Base-by-base conservation (phyloP, 2,329 filamentous ascomycete genomes). In the Alternaria conjuncta region DNA sequence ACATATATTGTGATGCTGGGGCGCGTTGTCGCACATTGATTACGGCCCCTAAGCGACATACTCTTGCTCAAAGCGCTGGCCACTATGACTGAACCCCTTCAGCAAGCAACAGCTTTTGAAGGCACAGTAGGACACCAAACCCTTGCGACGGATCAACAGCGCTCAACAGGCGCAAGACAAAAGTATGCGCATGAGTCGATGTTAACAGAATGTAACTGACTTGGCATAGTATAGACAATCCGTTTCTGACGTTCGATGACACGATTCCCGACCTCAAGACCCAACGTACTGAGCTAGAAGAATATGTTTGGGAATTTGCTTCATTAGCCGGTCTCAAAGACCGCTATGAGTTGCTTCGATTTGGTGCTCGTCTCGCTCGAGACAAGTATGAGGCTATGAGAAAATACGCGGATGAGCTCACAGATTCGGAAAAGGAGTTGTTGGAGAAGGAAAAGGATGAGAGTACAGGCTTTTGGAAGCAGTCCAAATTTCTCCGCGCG, bases 401-500 rank as follows among this genome's bases (percentile, higher is more conserved):
- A 15, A 60, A 64, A 55, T 72, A 72, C 46, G 61, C 58, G 10
- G 55, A 54, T 28, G 67, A 71, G 51, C 61, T 72, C 20, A 71
- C 70, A 13, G 60, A 46, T 18, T 55, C 55, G 7, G 69, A 72
- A 36, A 67, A 61, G n/a, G 20, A 8, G 6, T 41, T 72, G 11
- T n/a, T 71, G 13, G 15, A 50, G 18, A 55, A 63, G 5, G 69
- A 71, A 13, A 63, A 64, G 20, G 59, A 68, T 7, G 55, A 62
- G n/a, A 32, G 49, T 3, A 66, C 65, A 21, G 69, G 69, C 3
- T 72, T 72, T 25, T 72, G 69, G 69, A 63, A 66, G 41, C 69
- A 72, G 45, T 69, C 69, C 15, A 72, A 72, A n/a, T 72, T 72
- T 57, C 70, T 72, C 25, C 59, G 60, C 10, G 66, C 69, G 6